Conservation (phyloP, 2,329 filamentous ascomycete species). For the Nemania bipapillata region DNA sequence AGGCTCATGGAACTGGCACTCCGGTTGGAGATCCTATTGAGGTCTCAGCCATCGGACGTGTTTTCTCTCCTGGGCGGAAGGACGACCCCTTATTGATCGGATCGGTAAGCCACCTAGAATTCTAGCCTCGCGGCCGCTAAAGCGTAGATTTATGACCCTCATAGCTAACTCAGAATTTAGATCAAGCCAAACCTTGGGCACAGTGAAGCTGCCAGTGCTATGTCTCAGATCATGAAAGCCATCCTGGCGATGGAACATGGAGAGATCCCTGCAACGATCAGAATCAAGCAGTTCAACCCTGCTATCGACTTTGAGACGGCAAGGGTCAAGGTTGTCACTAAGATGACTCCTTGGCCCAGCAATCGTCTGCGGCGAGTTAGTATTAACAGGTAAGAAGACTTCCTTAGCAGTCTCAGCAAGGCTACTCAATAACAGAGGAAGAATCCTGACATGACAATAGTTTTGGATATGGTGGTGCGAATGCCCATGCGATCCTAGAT, state of each 20-base stretch:
- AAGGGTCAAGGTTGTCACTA: slow-evolving; percentile 33
- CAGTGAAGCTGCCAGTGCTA: slow-evolving; percentile 11
- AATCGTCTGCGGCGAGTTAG: slow-evolving; percentile 40
- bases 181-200: slow-evolving; percentile 28
- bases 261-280: slow-evolving; percentile 46
- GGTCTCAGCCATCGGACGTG: slow-evolving; percentile 47
- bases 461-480: slow-evolving; percentile 49
- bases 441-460: slow-evolving; percentile 13
- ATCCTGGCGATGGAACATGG: slow-evolving; percentile 20
- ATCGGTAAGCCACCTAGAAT: slow-evolving; percentile 1
- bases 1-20: slow-evolving; percentile 54
- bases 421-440: no score
- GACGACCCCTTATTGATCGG: slow-evolving; percentile 11
- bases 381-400: slow-evolving; percentile 38
- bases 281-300: slow-evolving; percentile 42
- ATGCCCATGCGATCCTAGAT: slow-evolving; percentile 41
- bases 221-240: slow-evolving; percentile 19
- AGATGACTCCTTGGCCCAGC: slow-evolving; percentile 41
- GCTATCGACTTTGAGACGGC: slow-evolving; percentile 39
- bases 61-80: background rate
- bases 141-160: background rate
- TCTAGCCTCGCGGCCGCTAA: no score
- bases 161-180: background rate
- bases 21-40: slow-evolving; percentile 56
- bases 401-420: no score